A percentile compares a stretch with the other conserved stretches of the same genome.
Conservation (phyloP, 2,329 filamentous ascomycete genomes). For the Alternaria sp. region DNA sequence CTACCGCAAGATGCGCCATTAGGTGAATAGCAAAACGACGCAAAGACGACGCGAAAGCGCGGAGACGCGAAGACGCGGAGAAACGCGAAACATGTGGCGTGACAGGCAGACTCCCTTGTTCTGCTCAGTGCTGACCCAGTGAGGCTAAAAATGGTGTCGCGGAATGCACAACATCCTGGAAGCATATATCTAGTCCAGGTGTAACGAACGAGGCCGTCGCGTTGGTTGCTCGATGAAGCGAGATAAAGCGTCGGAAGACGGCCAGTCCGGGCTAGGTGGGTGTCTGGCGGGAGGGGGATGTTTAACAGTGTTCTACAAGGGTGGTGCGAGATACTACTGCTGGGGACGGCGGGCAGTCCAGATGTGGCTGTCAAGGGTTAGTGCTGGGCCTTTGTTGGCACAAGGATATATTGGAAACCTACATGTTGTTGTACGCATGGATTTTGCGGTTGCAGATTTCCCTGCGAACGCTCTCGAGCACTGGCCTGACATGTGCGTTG, state of each 20-base stretch:
- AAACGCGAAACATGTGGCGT: slow-evolving; percentile 1
- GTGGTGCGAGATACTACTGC: slow-evolving; percentile 40
- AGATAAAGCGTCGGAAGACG: neutral
- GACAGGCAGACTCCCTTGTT: neutral
- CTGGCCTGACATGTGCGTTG: slow-evolving; percentile 67
- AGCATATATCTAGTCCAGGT: slow-evolving; percentile 9
- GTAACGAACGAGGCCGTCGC: slow-evolving; percentile 14
- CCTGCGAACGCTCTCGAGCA: slow-evolving; percentile 70
- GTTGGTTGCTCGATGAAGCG: slow-evolving; percentile 9
- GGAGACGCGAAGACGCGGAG: neutral
- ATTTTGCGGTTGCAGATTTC: slow-evolving; percentile 75
- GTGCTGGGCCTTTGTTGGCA: slow-evolving; percentile 3
- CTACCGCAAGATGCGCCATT: slow-evolving; percentile 18
- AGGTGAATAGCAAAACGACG: slow-evolving; percentile 10
- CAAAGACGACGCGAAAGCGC: neutral
- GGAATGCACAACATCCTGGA: slow-evolving; percentile 11
- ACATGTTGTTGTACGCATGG: slow-evolving; percentile 80
- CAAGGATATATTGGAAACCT: slow-evolving; percentile 54
- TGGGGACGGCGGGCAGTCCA: slow-evolving; percentile 58
- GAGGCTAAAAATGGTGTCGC: slow-evolving; percentile 13
- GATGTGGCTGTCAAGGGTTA: slow-evolving; percentile 53
- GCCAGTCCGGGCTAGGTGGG: slow-evolving; percentile 13
- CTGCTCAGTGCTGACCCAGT: neutral
- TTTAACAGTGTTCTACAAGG: slow-evolving; percentile 25
- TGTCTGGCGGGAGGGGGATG: neutral